Percentiles rank a stretch among this genome's conserved stretches.
These are phyloP conservation scores for Salix suchowensis DNA, from an alignment of 345 rosid species.

Conservation along the genomic window DNA sequence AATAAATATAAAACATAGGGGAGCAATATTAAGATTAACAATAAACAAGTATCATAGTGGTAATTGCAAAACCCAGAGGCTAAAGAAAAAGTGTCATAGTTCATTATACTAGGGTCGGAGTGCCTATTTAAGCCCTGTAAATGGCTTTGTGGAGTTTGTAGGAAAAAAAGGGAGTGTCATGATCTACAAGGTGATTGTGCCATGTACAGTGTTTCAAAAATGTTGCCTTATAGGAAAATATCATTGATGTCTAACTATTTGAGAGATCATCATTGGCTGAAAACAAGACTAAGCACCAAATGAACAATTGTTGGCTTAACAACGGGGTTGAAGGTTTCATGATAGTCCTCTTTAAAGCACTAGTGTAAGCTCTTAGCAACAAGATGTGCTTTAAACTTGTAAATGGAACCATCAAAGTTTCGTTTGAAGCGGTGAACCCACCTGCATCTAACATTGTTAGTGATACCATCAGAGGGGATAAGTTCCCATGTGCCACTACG, in stretches of 20 bases:
- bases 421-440: not conserved
- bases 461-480: too few relatives aligned
- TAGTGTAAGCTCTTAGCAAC: not conserved
- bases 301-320: not conserved
- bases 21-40: too few relatives aligned
- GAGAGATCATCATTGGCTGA: not conserved
- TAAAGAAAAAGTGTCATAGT: too few relatives aligned
- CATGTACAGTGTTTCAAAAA: not conserved
- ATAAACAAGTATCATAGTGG: not conserved
- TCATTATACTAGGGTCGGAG: not conserved
- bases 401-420: not conserved
- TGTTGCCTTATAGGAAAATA: not conserved
- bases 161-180: rapidly evolving
- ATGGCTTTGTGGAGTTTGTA: not conserved
- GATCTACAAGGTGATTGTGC: not conserved
- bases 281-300: not conserved
- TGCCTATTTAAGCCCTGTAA: not conserved
- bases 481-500: not conserved
- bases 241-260: not conserved
- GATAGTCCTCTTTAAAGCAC: not conserved
- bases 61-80: rapidly evolving
- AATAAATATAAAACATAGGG: too few relatives aligned
- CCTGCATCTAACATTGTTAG: not conserved
- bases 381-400: not conserved
- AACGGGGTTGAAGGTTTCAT: not conserved